Percentiles rank a stretch among this genome's conserved stretches.
Conservation (phyloP, 139 green algal species). For the Coelastrella sp. region DNA sequence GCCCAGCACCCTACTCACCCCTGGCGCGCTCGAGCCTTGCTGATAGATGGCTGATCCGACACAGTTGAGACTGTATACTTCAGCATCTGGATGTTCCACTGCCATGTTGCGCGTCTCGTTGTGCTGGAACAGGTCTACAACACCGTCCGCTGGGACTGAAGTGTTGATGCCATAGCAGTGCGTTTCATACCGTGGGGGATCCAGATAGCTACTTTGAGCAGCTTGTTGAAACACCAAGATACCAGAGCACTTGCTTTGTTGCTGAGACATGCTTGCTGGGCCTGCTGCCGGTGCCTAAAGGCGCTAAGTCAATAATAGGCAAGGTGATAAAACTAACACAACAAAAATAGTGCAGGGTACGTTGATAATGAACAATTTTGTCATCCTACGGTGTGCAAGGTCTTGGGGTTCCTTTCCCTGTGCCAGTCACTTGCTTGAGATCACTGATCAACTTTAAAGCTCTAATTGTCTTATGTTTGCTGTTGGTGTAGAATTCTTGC, state of each 20-base stretch:
- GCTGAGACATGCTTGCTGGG: neutral
- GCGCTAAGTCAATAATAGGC: no score
- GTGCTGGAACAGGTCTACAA: constrained; percentile 25
- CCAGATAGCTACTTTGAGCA: neutral
- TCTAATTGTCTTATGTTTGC: no score
- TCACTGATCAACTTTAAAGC: no score
- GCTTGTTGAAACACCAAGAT: constrained; percentile 18
- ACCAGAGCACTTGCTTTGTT: neutral
- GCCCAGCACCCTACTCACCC: neutral
- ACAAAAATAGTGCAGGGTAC: no score
- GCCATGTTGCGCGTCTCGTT: constrained; percentile 5
- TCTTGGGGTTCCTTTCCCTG: no score
- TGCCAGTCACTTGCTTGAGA: no score
- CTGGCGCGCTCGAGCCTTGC: neutral
- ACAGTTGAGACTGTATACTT: neutral
- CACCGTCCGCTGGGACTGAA: neutral
- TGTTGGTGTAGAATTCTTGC: no score
- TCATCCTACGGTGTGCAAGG: no score
- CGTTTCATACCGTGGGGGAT: neutral
- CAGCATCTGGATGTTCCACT: neutral
- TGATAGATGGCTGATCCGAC: constrained; percentile 10
- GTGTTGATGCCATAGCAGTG: constrained; percentile 21
- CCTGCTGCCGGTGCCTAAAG: no score
- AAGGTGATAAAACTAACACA: no score
- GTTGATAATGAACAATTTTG: no score